Percentiles rank a stretch among this genome's conserved stretches.
Evolutionary conservation across 106 monocot species (phyloP).

Genomic region (Dioscorea zingiberensis): DNA sequence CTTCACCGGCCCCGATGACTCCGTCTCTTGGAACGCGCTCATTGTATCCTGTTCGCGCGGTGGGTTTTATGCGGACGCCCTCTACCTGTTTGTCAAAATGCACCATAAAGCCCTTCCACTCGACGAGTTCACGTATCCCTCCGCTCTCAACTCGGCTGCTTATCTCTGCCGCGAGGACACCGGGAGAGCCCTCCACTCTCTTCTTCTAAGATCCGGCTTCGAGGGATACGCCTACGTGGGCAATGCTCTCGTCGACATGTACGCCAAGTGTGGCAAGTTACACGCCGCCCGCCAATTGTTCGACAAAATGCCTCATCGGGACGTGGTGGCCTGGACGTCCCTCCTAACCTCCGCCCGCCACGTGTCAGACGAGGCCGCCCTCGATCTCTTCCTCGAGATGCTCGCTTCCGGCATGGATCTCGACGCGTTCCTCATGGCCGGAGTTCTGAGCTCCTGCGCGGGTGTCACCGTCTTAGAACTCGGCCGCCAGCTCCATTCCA

Average conservation of each 20-base stretch:
- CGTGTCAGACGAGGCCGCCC: slow-evolving; percentile 20
- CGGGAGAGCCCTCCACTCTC: slow-evolving; percentile 31
- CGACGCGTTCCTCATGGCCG: slow-evolving; percentile 41
- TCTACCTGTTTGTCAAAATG: slow-evolving; percentile 43
- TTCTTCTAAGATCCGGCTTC: slow-evolving; percentile 24
- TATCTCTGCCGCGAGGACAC: background rate
- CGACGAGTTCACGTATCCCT: slow-evolving; percentile 57
- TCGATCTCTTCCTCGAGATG: slow-evolving; percentile 34
- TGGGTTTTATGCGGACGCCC: slow-evolving; percentile 18
- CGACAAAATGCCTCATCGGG: slow-evolving; percentile 6
- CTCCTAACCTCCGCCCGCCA: slow-evolving; percentile 31
- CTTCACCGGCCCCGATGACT: slow-evolving; percentile 14
- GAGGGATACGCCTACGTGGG: slow-evolving; percentile 23
- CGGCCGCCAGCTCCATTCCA: slow-evolving; percentile 44
- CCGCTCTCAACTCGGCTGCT: slow-evolving; percentile 36
- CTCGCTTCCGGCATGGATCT: slow-evolving; percentile 6
- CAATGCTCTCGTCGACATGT: slow-evolving; percentile 35
- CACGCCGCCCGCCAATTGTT: slow-evolving; percentile 10
- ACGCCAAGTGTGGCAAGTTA: slow-evolving; percentile 19
- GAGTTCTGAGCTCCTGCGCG: slow-evolving; percentile 50
- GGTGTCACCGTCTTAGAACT: slow-evolving; percentile 29
- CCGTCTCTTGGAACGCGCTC: slow-evolving; percentile 46
- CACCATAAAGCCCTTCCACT: slow-evolving; percentile 22
- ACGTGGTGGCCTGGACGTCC: slow-evolving; percentile 29
- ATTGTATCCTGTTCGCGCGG: slow-evolving; percentile 19